Percentiles rank a stretch among this genome's conserved stretches.
phyloP scores from a whole-genome alignment of 768 basidiomycete genomes.

The Hysterangium stoloniferum region DNA sequence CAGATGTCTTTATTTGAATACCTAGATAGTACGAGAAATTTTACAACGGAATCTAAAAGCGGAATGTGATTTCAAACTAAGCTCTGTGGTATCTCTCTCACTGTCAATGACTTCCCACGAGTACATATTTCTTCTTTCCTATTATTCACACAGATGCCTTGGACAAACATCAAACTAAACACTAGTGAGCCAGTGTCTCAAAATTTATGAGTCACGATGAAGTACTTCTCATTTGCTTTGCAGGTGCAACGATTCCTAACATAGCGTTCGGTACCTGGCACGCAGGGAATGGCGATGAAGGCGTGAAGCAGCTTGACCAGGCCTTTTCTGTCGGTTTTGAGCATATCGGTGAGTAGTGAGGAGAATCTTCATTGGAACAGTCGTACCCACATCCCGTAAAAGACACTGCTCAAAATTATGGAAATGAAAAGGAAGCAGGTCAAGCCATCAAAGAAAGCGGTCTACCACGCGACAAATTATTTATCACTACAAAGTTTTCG shows the following conservation, averaged over 20 bases:
- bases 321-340: not conserved
- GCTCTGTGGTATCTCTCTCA: no score
- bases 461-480: not conserved
- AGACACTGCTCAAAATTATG: not conserved
- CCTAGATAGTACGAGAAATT: no score
- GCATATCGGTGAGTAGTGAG: not conserved
- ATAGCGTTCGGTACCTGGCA: not conserved
- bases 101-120: no score
- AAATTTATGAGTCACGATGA: not conserved
- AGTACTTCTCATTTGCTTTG: not conserved
- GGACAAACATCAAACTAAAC: not conserved
- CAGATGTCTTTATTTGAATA: no score
- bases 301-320: not conserved
- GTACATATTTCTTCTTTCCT: not conserved
- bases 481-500: not conserved
- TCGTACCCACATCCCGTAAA: not conserved
- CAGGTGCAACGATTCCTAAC: not conserved
- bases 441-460: not conserved
- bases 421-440: not conserved
- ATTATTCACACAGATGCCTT: not conserved
- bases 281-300: not conserved
- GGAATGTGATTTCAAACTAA: no score
- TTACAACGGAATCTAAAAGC: no score
- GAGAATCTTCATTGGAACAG: not conserved
- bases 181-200: not conserved